Evolutionary conservation across 106 monocot genomes (phyloP).

Genomic region (Triglochin maritima): DNA sequence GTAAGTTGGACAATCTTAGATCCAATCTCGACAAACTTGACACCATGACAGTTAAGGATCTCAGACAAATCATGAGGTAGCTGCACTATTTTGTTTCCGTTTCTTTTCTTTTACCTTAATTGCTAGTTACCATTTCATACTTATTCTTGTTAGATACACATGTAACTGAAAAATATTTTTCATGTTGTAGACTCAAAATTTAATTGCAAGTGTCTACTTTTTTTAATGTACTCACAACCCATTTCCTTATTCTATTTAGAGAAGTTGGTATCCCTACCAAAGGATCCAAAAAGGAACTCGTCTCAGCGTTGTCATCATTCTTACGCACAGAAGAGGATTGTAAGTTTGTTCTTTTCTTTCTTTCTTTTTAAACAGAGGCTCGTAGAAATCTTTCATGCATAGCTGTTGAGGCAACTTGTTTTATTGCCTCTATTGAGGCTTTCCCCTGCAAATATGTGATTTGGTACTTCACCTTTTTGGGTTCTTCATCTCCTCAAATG

Average conservation of each 20-base stretch:
- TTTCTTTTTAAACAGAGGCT: no score
- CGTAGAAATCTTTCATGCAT: no score
- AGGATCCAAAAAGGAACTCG: slow-evolving; percentile 63
- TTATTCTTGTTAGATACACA: neutral
- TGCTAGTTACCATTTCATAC: neutral
- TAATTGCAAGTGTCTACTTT: neutral
- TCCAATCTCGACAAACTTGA: slow-evolving; percentile 41
- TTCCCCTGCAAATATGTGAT: no score
- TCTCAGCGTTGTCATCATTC: slow-evolving; percentile 41
- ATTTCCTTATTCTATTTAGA: slow-evolving; percentile 20
- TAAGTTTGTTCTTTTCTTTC: slow-evolving; percentile 5
- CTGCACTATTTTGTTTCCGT: neutral
- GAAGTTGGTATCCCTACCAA: slow-evolving; percentile 43
- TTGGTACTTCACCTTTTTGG: neutral
- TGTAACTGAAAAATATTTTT: neutral
- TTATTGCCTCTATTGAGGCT: no score
- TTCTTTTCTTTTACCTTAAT: neutral
- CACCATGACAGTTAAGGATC: slow-evolving; percentile 61
- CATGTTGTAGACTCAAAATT: neutral
- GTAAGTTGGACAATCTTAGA: slow-evolving; percentile 5
- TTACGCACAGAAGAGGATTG: slow-evolving; percentile 17
- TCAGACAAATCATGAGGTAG: slow-evolving; percentile 51
- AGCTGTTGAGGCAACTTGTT: no score
- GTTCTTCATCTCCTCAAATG: neutral
- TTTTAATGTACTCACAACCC: neutral